A percentile compares a stretch with the other conserved stretches of the same genome.
Evolutionary conservation across 2,329 filamentous ascomycete genomes (phyloP).

Genomic region (Elsinoe australis): DNA sequence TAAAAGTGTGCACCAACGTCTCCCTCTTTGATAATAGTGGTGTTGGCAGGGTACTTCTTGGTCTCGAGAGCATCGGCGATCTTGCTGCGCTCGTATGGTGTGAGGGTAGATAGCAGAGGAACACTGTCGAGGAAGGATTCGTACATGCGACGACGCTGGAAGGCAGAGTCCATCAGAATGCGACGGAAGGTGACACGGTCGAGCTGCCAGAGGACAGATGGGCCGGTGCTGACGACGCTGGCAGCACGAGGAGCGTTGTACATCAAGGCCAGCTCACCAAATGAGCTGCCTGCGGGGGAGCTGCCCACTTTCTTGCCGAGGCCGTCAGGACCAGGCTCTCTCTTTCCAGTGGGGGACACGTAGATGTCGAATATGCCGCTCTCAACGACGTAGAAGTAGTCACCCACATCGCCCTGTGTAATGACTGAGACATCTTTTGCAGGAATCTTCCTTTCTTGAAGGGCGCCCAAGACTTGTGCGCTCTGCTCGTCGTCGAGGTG

Average conservation of each 20-base stretch:
- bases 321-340: conserved; percentile 73
- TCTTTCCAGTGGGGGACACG: conserved; percentile 68
- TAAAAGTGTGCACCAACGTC: conserved; percentile 90
- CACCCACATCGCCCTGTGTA: conserved; percentile 86
- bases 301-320: conserved; percentile 74
- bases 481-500: conserved; percentile 93
- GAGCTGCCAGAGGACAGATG: conserved; percentile 83
- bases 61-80: conserved; percentile 95
- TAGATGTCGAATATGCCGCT: conserved; percentile 84
- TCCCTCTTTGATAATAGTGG: conserved; percentile 83
- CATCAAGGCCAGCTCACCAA: conserved; percentile 95
- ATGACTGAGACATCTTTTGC: conserved; percentile 89
- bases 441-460: conserved; percentile 92
- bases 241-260: conserved; percentile 96
- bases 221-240: conserved; percentile 77
- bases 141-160: conserved; percentile 92
- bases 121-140: conserved; percentile 95
- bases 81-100: conserved; percentile 89
- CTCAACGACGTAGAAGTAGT: conserved; percentile 97
- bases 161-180: conserved; percentile 96
- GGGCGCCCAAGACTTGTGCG: conserved; percentile 74
- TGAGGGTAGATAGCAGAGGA: conserved; percentile 71
- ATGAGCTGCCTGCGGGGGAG: conserved; percentile 83
- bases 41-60: conserved; percentile 69
- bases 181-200: conserved; percentile 95